Base-by-base conservation (phyloP, 1,139 yeast species). In the Hemisphaericaspora xylofermentans region DNA sequence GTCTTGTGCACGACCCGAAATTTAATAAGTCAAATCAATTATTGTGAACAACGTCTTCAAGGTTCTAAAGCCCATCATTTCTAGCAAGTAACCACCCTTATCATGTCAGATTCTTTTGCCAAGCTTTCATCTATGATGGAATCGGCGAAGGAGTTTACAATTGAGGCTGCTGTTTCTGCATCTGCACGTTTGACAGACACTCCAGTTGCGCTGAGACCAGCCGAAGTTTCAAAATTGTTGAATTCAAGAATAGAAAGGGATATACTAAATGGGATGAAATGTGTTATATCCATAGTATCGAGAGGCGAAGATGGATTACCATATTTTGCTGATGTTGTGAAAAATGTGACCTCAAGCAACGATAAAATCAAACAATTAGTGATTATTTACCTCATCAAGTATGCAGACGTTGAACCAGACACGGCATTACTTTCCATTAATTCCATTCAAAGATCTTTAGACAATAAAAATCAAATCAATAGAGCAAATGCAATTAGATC, bases 331-430 rank as follows among this genome's bases (percentile, higher is more conserved):
- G 93, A 88, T 54, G 95, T 94, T 10, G 86, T 93, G 44, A 91
- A 91, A 62, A 89, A 89, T 59, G 82, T 91, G 35, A 86, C 91
- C 3, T 82, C 93, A 12, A 57, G 78, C 10, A 87, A 82, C 51
- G 57, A 80, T 26, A 85, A 82, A 50, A 78, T 88, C 33, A 78
- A 88, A 46, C 82, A 84, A 52, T 71, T 93, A 58, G 96, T 93
- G 4, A 82, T 88, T 61, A 73, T 85, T 1, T 89, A 88, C 53
- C 66, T 93, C 39, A 68, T 83, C 24, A 74, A 87, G 41, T 91
- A 81, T 60, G 95, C 96, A 12, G 95, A 88, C 48, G 67, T 74
- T 38, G 93, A 88, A 52, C 96, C 95, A 4, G 96, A 91, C 59
- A 74, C 88, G 14, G 95, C 98, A 1, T 71, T 94, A 25, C 69